phyloP scores from a whole-genome alignment of 1,284 basidiomycete genomes.

The Trametes polyzona region DNA sequence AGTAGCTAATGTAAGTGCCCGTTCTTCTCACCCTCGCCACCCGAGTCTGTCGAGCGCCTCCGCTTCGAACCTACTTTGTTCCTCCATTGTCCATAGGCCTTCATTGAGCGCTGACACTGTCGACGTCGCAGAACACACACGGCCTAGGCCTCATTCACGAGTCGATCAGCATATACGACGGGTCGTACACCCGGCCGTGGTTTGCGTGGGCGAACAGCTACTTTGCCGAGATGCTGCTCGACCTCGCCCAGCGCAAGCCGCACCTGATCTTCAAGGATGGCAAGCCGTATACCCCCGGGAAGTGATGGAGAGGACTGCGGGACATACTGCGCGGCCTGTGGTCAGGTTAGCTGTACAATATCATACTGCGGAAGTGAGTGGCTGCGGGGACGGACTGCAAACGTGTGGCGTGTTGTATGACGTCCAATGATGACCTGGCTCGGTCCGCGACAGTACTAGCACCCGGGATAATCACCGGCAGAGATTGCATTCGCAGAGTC shows the following conservation, averaged over 20 bases:
- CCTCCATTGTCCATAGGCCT: not conserved
- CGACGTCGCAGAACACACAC: conserved; percentile 57
- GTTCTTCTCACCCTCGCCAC: not conserved
- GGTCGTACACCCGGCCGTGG: conserved; percentile 73
- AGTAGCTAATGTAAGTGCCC: conserved; percentile 61
- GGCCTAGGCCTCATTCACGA: conserved; percentile 81
- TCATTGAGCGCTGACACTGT: not conserved
- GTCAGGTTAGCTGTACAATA: conserved; percentile 10
- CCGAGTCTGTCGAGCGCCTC: not conserved
- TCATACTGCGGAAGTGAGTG: conserved; percentile 11
- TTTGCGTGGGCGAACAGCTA: conserved; percentile 85
- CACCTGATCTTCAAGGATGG: conserved; percentile 63
- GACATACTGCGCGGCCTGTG: conserved; percentile 4
- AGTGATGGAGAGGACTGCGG: conserved; percentile 22
- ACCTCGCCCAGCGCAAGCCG: conserved; percentile 75
- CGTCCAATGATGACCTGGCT: not conserved
- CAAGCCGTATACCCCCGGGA: conserved; percentile 59
- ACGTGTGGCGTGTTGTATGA: not conserved
- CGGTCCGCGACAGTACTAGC: not conserved
- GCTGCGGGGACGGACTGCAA: conserved; percentile 2
- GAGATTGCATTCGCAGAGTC: no score
- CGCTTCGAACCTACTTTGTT: not conserved
- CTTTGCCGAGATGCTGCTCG: conserved; percentile 79
- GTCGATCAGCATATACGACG: conserved; percentile 65
- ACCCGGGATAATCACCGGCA: not conserved